Base-by-base conservation (phyloP, 116 monocot species). In the Cymodocea nodosa region DNA sequence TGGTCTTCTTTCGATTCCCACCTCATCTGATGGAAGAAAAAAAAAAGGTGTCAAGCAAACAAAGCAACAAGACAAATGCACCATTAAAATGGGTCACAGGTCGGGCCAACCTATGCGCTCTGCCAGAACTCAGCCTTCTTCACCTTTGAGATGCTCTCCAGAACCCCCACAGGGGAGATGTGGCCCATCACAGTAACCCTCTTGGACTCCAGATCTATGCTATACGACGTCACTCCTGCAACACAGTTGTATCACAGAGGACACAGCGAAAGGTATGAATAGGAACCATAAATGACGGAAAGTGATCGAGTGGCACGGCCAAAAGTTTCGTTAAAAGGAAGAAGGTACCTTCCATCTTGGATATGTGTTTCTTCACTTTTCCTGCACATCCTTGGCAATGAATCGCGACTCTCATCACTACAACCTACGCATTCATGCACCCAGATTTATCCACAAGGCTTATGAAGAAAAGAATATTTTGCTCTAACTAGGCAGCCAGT, bases 321-420 rank as follows among this genome's bases (percentile, higher is more conserved):
- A 30, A 30, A 30, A 30, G 30, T 30, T 30, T 30, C 3, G 30
- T 30, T 14, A 16, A 17, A 4, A 2, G 24, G 17, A 4, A 66
- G 22, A 34, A 6, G 0, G 22, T 73, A 93, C 93, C 93, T 81
- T 93, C 85, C 88, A 93, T 93, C 61, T 83, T 93, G 62, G 88
- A 79, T 64, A 93, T 80, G 62, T 85, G 88, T 71, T 88, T 93
- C 73, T 74, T 88, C 1, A 93, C 81, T 72, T 93, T 93, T 17
- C 85, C 83, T 56, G 85, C 93, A 59, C 93, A 93, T 11, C 88
- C 93, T 70, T 81, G 77, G 66, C 93, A 93, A 74, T 93, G 93
- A 30, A 93, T 75, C 15, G 93, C 79, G 16, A 93, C 93, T 56
- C 74, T 88, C 88, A 93, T 79, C 4, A 88, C 88, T 62, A 93